Evolutionary conservation across 768 basidiomycete genomes (phyloP), one percentile per base, ranked within the genome.

Genomic region (Trametes sanguinea): DNA sequence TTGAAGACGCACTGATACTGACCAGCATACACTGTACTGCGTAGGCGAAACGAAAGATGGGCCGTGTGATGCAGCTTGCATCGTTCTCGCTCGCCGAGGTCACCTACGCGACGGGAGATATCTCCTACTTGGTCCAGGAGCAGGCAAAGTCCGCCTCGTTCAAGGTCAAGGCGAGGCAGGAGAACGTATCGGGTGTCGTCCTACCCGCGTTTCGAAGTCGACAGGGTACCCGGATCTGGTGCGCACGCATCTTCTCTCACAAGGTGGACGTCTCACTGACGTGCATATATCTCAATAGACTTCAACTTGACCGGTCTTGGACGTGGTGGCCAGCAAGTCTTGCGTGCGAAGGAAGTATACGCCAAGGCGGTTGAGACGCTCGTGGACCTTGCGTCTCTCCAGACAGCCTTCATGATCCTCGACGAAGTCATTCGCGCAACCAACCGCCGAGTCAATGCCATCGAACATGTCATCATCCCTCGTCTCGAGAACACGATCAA

Each of bases 21-120:
- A n/a, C n/a, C n/a, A n/a, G n/a, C n/a, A n/a, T n/a, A n/a, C n/a
- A n/a, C n/a, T n/a, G n/a, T n/a, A n/a, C n/a, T n/a, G n/a, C n/a
- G n/a, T n/a, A n/a, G n/a, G n/a, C n/a, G n/a, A 99, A 99, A 76
- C 86, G 95, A 61, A 95, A 98, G 79, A 99, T 98, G 97, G 97
- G 97, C 33, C 84, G 92, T 61, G 95, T 98, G 29, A 97, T 99
- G 88, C 97, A 99, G 75, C 83, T 98, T 53, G 97, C 97, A 29
- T 98, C 97, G 44, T 97, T 99, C 82, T 97, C 95, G 45, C 89
- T 98, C 79, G 97, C 97, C 0, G 96, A 98, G 76, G 97, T 99
- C 66, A 96, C 95, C 17, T 99, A 98, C 77, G 87, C 95, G 37
- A 96, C 97, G 8, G 93, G 93, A 66, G 97, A 98, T 72, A 98